Base-by-base conservation (phyloP, 768 basidiomycete genomes). In the Tephrocybe sp. region DNA sequence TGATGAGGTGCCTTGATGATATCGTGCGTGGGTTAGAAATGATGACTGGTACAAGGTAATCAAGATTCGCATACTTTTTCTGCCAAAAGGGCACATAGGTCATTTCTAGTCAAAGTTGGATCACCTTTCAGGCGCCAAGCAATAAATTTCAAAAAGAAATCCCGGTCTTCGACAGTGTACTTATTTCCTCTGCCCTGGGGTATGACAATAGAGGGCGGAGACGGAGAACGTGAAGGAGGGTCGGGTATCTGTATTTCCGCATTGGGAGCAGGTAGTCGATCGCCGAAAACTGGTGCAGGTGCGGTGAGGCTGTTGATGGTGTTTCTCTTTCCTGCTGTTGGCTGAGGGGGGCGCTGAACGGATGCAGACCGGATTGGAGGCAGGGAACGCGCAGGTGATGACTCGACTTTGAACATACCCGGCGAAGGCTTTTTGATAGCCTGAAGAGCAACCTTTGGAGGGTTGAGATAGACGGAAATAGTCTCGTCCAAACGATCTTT, bases 161-260 rank as follows among this genome's bases (percentile, higher is more conserved):
- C 73, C 40, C 76, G 75, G 59, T 89, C 87, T 56, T 82, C 82
- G 21, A 73, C 66, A 1, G 86, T 88, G 58, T 83, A 89, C 62
- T 68, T 80, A 53, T 84, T 76, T 42, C 85, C 83, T 47, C 75
- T 65, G 11, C 70, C 73, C 45, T 61, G 57, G 37, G 69, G 71
- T 46, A 82, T 68, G 22, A 82, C 60, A 47, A 63, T 63, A 8
- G 73, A 75, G 6, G 86, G 87, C 19, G 87, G 86, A 2, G 73
- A 79, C 1, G 87, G 87, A n/a, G 82, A 81, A 39, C 84, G 80
- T 18, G 81, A 80, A 1, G 86, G 85, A 12, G 83, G 81, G 7
- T 72, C 70, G 5, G 84, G 86, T 25, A 83, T 69, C 54, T 71
- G 76, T 46, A 84, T 69, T 40, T 81, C 76, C 40, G 78, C 71